Evolutionary conservation across 2,329 filamentous ascomycete genomes (phyloP).

Genomic region (Ascochyta clinopodiicola): DNA sequence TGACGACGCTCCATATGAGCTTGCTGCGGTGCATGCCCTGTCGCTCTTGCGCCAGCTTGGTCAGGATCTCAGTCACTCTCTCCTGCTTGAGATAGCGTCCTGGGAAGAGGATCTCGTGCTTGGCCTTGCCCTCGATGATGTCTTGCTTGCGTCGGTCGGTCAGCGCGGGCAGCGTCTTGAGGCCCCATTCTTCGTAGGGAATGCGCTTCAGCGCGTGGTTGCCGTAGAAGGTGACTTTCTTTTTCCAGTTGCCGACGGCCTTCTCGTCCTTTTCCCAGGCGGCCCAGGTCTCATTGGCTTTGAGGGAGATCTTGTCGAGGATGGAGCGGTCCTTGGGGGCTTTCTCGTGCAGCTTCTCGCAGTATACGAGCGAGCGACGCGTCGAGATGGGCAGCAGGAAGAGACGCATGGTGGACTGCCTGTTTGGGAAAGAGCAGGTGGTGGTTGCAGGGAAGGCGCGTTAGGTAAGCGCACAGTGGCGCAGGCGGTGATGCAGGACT

Average conservation of each 20-base stretch:
- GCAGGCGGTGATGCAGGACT: conserved; percentile 20
- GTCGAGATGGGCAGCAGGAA: conserved; percentile 94
- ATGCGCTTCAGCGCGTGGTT: conserved; percentile 86
- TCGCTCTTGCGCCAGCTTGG: conserved; percentile 77
- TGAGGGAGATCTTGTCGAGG: conserved; percentile 72
- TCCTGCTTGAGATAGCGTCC: conserved; percentile 69
- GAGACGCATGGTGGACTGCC: conserved; percentile 73
- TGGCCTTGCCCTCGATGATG: conserved; percentile 66
- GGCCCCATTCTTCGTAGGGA: conserved; percentile 95
- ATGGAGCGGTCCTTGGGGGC: conserved; percentile 58
- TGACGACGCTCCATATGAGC: conserved; percentile 73
- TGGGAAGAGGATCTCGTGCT: conserved; percentile 79
- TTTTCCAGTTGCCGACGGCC: conserved; percentile 75
- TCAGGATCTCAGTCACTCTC: conserved; percentile 70
- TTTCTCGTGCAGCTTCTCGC: conserved; percentile 72
- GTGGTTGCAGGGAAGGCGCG: conserved; percentile 12
- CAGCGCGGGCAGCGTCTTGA: conserved; percentile 91
- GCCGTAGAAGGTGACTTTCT: conserved; percentile 81
- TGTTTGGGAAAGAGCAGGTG: conserved; percentile 11
- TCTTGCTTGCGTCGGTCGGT: conserved; percentile 70
- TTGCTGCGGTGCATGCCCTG: conserved; percentile 77
- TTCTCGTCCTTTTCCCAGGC: conserved; percentile 83
- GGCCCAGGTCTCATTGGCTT: conserved; percentile 80
- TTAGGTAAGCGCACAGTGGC: conserved; percentile 28
- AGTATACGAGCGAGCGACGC: conserved; percentile 88